Evolutionary conservation across 106 monocot species (phyloP).

Genomic region (Xerophyta viscosa): DNA sequence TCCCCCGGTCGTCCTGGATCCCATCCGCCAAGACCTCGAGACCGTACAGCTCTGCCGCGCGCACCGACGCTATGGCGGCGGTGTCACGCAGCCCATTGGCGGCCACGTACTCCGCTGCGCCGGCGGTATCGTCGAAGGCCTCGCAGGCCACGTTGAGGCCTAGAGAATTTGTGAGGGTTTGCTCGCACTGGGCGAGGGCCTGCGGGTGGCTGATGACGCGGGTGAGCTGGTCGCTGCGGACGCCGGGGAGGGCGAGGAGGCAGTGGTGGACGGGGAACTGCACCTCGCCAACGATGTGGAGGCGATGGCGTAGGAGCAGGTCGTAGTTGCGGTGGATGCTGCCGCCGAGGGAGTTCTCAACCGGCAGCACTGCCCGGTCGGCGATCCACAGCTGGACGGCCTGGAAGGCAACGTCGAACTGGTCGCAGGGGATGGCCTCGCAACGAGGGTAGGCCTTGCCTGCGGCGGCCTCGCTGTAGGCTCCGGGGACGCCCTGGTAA

Average conservation of each 20-base stretch:
- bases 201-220: slow-evolving; percentile 42
- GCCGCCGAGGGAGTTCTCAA: slow-evolving; percentile 67
- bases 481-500: slow-evolving; percentile 28
- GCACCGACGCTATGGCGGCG: slow-evolving; percentile 39
- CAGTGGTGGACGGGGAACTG: slow-evolving; percentile 55
- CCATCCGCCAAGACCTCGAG: slow-evolving; percentile 38
- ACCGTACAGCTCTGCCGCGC: slow-evolving; percentile 42
- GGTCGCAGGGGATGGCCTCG: slow-evolving; percentile 47
- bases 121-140: slow-evolving; percentile 45
- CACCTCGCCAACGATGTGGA: slow-evolving; percentile 65
- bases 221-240: slow-evolving; percentile 34
- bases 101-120: slow-evolving; percentile 38
- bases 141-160: slow-evolving; percentile 50
- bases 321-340: slow-evolving; percentile 62
- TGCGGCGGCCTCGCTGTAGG: slow-evolving; percentile 45
- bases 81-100: slow-evolving; percentile 39
- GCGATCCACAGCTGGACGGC: slow-evolving; percentile 56
- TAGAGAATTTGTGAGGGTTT: slow-evolving; percentile 38
- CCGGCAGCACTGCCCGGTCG: slow-evolving; percentile 54
- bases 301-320: slow-evolving; percentile 43
- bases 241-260: slow-evolving; percentile 44
- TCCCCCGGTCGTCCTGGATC: slow-evolving; percentile 43
- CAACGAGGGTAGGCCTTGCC: slow-evolving; percentile 43
- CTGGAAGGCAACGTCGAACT: slow-evolving; percentile 44
- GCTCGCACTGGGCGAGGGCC: slow-evolving; percentile 61